phyloP scores from a whole-genome alignment of 768 basidiomycete genomes.

The Mycena galopus region DNA sequence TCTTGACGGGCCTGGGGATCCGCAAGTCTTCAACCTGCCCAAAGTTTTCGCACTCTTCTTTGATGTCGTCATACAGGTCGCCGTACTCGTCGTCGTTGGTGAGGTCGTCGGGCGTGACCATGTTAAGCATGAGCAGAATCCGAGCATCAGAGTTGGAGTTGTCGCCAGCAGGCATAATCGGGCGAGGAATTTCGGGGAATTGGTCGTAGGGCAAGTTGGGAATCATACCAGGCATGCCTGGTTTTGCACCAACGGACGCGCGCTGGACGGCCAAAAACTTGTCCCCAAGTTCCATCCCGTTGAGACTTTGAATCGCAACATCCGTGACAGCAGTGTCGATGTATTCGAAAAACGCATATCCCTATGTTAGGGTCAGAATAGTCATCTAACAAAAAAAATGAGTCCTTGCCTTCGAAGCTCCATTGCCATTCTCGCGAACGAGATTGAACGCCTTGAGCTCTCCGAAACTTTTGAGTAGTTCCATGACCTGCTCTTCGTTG shows the following conservation, averaged over 20 bases:
- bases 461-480: slow-evolving; percentile 96
- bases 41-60: slow-evolving; percentile 87
- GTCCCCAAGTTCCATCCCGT: slow-evolving; percentile 98
- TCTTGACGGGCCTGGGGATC: slow-evolving; percentile 91
- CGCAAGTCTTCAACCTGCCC: slow-evolving; percentile 88
- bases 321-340: slow-evolving; percentile 91
- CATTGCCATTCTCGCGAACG: slow-evolving; percentile 93
- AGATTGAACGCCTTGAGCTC: slow-evolving; percentile 98
- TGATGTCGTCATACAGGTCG: slow-evolving; percentile 95
- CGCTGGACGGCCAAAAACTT: slow-evolving; percentile 96
- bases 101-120: slow-evolving; percentile 96
- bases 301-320: slow-evolving; percentile 94
- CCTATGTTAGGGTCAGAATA: slow-evolving; percentile 61
- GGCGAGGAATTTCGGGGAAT: slow-evolving; percentile 87
- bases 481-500: slow-evolving; percentile 99
- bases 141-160: slow-evolving; percentile 71
- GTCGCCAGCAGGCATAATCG: slow-evolving; percentile 90
- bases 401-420: slow-evolving; percentile 81
- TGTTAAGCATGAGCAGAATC: slow-evolving; percentile 97
- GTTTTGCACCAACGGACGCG: slow-evolving; percentile 93
- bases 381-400: not conserved
- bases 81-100: slow-evolving; percentile 91
- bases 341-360: slow-evolving; percentile 99
- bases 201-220: slow-evolving; percentile 83
- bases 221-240: slow-evolving; percentile 71